Evolutionary conservation across 306 rosid genomes (phyloP), one percentile per base, ranked within the genome.

Genomic region (Trifolium dubium): DNA sequence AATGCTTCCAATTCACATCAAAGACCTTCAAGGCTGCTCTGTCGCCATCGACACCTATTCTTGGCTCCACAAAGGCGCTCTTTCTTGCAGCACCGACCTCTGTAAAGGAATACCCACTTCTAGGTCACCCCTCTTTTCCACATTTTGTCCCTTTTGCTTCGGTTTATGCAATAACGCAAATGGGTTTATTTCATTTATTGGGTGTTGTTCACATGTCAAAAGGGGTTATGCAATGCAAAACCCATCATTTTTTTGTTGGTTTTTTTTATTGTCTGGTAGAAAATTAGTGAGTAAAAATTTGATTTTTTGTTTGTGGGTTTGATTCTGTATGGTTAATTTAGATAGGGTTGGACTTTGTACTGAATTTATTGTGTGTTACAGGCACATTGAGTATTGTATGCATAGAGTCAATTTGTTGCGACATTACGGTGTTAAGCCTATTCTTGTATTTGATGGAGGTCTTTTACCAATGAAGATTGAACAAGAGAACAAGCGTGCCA

Each of bases 41-140:
- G 95, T 88, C 13, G 99, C 97, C 0, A 77, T 92, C 10, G 97
- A 92, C 74, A 92, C 99, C 56, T 94, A 92, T 71, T 94, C 97
- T 70, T 94, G 99, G 98, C 97, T 94, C 49, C 98, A 94, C 80
- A 89, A 89, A 81, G 97, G 97, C 29, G 97, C 98, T 44, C 79
- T 94, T 31, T 91, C 89, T 69, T 94, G 98, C 83, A 94, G 98
- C 89, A 85, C 79, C 14, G 86, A 94, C 35, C 92, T 91, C 74
- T 94, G 98, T 85, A 87, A 94, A 64, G 87, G 82, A 64, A 58
- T 88, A 44, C 91, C 95, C 89, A 88, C 97, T 41, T 69, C 91
- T 81, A 93, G 13, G 6, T 2, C 32, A 49, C 77, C 14, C 70
- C 5, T 34, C 53, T 56, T 17, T 40, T 19, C 23, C 63, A 4